A percentile compares a stretch with the other conserved stretches of the same genome.
Evolutionary conservation across 2,329 filamentous ascomycete genomes (phyloP).

Genomic region (Aspergillus flavus): DNA sequence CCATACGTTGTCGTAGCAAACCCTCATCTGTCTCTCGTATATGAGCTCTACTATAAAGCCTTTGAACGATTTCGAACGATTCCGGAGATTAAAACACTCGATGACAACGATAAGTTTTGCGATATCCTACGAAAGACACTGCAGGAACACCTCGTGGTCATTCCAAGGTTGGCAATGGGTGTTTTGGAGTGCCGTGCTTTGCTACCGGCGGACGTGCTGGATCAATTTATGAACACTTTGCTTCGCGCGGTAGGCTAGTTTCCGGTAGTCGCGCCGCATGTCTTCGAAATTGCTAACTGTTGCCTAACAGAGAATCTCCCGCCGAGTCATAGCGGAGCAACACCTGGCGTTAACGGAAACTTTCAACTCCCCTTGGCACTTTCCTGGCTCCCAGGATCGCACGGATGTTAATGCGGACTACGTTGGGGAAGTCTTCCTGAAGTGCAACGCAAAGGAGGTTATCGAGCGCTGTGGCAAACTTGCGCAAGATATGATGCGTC

Average conservation of each 20-base stretch:
- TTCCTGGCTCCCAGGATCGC: conserved; percentile 72
- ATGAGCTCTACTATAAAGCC: conserved; percentile 95
- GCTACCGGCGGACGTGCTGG: conserved; percentile 78
- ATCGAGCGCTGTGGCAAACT: conserved; percentile 79
- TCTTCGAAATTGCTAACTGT: conserved; percentile 3
- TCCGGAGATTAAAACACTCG: conserved; percentile 77
- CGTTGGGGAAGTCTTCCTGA: conserved; percentile 92
- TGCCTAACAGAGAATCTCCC: conserved; percentile 74
- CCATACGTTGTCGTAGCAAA: conserved; percentile 98
- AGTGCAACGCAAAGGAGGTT: conserved; percentile 87
- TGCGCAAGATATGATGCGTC: conserved; percentile 71
- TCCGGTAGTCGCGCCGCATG: conserved; percentile 12
- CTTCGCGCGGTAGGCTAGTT: conserved; percentile 72
- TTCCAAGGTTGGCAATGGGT: conserved; percentile 91
- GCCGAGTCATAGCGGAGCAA: conserved; percentile 95
- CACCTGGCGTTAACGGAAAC: conserved; percentile 94
- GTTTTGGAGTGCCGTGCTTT: conserved; percentile 86
- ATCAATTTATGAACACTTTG: conserved; percentile 94
- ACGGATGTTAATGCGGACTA: conserved; percentile 72
- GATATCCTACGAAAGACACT: conserved; percentile 76
- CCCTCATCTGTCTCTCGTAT: conserved; percentile 87
- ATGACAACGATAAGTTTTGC: conserved; percentile 90
- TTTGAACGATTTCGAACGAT: conserved; percentile 88
- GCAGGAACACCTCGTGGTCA: conserved; percentile 86
- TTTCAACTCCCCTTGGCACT: conserved; percentile 88